Conservation (phyloP, 1,284 basidiomycete species). For the Cryptococcus sp. region DNA sequence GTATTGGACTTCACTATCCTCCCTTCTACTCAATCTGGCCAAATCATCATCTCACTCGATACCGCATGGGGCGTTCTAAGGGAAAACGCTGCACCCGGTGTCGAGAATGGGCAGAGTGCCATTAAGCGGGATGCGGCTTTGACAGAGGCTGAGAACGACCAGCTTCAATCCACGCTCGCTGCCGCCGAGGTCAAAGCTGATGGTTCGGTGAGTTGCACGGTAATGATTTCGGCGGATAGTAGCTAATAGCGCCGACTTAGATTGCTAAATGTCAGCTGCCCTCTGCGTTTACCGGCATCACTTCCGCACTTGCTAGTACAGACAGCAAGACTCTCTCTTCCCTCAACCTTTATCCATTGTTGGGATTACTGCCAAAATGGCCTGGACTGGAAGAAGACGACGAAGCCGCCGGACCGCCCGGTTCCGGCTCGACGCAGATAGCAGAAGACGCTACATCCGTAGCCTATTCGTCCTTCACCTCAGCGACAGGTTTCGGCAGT, state of each 20-base stretch:
- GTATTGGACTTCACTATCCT: constrained; percentile 45
- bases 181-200: constrained; percentile 13
- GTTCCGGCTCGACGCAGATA: constrained; percentile 5
- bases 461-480: constrained; percentile 7
- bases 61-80: constrained; percentile 39
- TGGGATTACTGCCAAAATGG: constrained; percentile 49
- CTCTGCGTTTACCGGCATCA: constrained; percentile 4
- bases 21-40: constrained; percentile 11
- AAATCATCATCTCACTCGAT: constrained; percentile 47
- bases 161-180: constrained; percentile 5
- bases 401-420: constrained; percentile 29
- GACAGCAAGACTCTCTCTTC: constrained; percentile 19
- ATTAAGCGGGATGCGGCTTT: constrained; percentile 9
- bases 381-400: constrained; percentile 51
- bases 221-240: background rate
- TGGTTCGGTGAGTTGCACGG: constrained; percentile 23
- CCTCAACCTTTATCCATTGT: constrained; percentile 41
- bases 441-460: constrained; percentile 8
- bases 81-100: constrained; percentile 22
- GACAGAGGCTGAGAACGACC: constrained; percentile 15
- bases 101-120: constrained; percentile 17
- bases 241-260: constrained; percentile 6
- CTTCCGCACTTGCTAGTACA: constrained; percentile 6
- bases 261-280: background rate
- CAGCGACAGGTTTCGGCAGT: constrained; percentile 13